Percentiles rank a stretch among this genome's conserved stretches.
phyloP scores from a whole-genome alignment of 805 yeast species.

The Tetrapisispora namnaoensis region DNA sequence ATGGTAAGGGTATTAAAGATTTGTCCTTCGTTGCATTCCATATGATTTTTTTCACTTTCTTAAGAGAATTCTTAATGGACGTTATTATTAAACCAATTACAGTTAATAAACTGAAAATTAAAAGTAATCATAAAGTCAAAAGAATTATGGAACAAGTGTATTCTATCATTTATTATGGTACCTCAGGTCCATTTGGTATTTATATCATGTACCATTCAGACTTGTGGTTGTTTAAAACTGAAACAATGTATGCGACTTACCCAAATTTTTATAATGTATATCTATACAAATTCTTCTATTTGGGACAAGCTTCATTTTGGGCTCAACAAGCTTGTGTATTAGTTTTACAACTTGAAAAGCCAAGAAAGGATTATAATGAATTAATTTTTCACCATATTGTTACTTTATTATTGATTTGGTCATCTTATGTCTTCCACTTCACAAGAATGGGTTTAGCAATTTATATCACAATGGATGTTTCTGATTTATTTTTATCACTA shows the following conservation, averaged over 20 bases:
- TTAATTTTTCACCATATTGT: conserved; percentile 81
- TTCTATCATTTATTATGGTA: conserved; percentile 61
- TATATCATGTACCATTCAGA: conserved; percentile 73
- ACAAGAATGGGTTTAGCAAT: conserved; percentile 92
- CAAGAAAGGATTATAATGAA: conserved; percentile 81
- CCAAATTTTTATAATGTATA: conserved; percentile 67
- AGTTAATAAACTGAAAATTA: conserved; percentile 26
- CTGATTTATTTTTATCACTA: conserved; percentile 71
- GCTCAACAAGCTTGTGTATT: conserved; percentile 79
- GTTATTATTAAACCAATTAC: conserved; percentile 64
- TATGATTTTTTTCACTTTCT: conserved; percentile 74
- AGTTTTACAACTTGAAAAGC: conserved; percentile 72
- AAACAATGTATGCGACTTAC: conserved; percentile 59
- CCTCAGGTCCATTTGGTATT: conserved; percentile 71
- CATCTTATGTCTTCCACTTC: conserved; percentile 81
- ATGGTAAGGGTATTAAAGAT: conserved; percentile 78
- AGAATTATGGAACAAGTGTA: conserved; percentile 87
- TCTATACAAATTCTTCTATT: conserved; percentile 64
- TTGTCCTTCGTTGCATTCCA: conserved; percentile 63
- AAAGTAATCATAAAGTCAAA: conserved; percentile 36
- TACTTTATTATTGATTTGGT: conserved; percentile 72
- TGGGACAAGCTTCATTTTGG: conserved; percentile 91
- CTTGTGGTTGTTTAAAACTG: conserved; percentile 76
- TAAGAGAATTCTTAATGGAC: conserved; percentile 82
- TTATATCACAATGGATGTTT: conserved; percentile 84